Percentiles rank a stretch among this genome's conserved stretches.
phyloP scores from a whole-genome alignment of 768 basidiomycete species.

The Cyclocybe aegerita region DNA sequence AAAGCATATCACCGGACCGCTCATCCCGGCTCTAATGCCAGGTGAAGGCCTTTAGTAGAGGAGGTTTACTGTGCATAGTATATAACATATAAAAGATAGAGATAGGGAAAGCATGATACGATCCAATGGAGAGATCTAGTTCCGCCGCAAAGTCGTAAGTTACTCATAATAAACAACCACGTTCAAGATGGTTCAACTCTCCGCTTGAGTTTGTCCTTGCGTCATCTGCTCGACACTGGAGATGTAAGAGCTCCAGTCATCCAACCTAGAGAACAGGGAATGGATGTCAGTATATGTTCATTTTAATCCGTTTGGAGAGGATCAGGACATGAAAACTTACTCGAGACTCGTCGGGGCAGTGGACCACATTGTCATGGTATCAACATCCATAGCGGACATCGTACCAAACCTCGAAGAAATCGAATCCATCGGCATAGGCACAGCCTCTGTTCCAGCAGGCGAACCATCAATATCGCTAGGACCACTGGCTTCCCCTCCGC shows the following conservation, averaged over 20 bases:
- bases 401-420: conserved; percentile 14
- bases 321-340: too few relatives aligned
- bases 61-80: too few relatives aligned
- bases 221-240: conserved; percentile 34
- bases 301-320: too few relatives aligned
- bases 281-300: background rate
- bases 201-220: conserved; percentile 11
- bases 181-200: background rate
- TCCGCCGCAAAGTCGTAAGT: background rate
- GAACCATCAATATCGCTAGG: too few relatives aligned
- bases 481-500: too few relatives aligned
- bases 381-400: conserved; percentile 39
- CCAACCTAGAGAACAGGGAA: conserved; percentile 25
- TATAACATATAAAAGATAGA: too few relatives aligned
- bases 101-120: too few relatives aligned
- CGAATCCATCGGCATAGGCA: conserved; percentile 4
- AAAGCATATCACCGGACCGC: too few relatives aligned
- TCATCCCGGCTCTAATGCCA: too few relatives aligned
- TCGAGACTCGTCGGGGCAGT: conserved; percentile 58
- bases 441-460: background rate
- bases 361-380: conserved; percentile 64
- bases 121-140: too few relatives aligned
- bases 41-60: too few relatives aligned
- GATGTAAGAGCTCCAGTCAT: conserved; percentile 44
- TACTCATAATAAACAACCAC: background rate